Evolutionary conservation across 2,329 filamentous ascomycete species (phyloP).

Genomic region (Acephala macrosclerotiorum): DNA sequence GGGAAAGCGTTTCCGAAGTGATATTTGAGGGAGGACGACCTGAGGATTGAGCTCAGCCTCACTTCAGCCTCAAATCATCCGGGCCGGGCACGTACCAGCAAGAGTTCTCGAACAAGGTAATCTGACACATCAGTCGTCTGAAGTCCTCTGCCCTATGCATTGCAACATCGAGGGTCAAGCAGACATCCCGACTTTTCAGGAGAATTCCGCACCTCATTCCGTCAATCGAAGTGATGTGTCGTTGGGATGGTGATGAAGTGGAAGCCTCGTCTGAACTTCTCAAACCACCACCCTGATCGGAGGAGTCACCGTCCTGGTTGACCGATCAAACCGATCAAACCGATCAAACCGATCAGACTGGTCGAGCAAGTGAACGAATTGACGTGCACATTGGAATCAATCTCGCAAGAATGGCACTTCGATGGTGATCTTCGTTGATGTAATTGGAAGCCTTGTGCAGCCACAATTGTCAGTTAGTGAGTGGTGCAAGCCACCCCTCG

Average conservation of each 20-base stretch:
- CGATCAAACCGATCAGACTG: too few species aligned
- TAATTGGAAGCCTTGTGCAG: conserved; percentile 3
- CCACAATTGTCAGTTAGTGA: not conserved
- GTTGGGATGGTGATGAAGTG: not conserved
- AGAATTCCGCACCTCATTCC: not conserved
- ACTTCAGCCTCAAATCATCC: not conserved
- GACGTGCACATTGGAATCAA: conserved; percentile 1
- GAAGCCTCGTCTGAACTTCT: conserved; percentile 6
- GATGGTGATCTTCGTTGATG: not conserved
- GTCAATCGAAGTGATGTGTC: not conserved
- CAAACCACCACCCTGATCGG: not conserved
- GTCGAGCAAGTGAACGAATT: not conserved
- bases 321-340: conserved; percentile 6
- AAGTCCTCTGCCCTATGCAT: not conserved
- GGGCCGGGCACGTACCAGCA: not conserved
- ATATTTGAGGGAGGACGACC: not conserved
- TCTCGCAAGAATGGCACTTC: not conserved
- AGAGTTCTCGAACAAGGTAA: not conserved
- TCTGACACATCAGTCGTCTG: conserved; percentile 6
- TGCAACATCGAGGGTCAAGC: not conserved
- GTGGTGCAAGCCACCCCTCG: not conserved
- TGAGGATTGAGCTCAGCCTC: not conserved
- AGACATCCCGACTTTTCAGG: conserved; percentile 2
- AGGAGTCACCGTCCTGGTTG: not conserved
- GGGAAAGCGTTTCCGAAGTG: not conserved